Evolutionary conservation across 1,284 basidiomycete genomes (phyloP), one percentile per base, ranked within the genome.

Genomic region (Cutaneotrichosporon sp.): DNA sequence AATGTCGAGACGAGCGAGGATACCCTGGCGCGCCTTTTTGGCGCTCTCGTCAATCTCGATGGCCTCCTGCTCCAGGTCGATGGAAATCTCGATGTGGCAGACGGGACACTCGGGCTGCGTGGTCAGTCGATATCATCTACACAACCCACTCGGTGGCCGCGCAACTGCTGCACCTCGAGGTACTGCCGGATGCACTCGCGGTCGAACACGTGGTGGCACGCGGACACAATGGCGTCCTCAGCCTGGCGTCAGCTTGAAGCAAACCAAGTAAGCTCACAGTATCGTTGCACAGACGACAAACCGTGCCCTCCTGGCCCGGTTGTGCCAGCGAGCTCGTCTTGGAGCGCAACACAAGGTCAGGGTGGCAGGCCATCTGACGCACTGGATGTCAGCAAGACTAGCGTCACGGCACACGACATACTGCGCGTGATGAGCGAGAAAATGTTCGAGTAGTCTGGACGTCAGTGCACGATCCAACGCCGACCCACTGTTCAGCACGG

Each of bases 171-270:
- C 3, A 72, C 81, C 59, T 88, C 83, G 46, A 98, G 79, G 69
- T 97, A 98, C 73, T 96, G 91, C 64, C 83, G 85, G 68, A 98
- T 93, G 67, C 96, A 99, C 70, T 94, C 90, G 57, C 96, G 84
- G 70, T 97, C 92, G 52, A 78, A 77, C n/a, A 77, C 72, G 54
- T 74, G 70, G 40, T 71, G 67, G 73, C 96, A 99, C 61, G 85
- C 87, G 26, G 90, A 86, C 65, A 90, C 84, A 59, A 99, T 97
- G 1, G 94, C 92, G 67, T 99, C 96, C 74, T 98, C 96, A 0
- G 91, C 74, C 67, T 72, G 50, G 9, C 18, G 55, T 45, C 14
- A 54, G 39, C 30, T 18, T 18, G 15, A 7, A 4, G 3, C 33
- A 22, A 42, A 35, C 2, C 12, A 7, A 18, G 8, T 15, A 14